Evolutionary conservation across 805 yeast genomes (phyloP), one percentile per base, ranked within the genome.

Genomic region (Lipomyces lipofer): DNA sequence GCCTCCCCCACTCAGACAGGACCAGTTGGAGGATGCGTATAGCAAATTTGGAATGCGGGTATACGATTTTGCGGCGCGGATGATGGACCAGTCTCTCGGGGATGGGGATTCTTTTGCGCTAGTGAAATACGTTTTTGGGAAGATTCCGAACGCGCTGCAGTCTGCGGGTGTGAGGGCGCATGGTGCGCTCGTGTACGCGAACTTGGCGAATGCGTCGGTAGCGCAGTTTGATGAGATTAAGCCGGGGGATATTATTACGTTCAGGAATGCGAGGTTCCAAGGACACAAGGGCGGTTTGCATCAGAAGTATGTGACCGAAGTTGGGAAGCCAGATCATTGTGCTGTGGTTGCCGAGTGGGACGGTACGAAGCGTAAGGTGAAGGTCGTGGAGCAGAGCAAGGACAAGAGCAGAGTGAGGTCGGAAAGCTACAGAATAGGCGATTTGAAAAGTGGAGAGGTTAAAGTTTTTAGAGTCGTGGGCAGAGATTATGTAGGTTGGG

Each of bases 181-280:
- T 67, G 98, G 98, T 36, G 84, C 78, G n/a, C 76, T 79, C 21
- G 76, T 86, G 57, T 90, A 84, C 70, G 73, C 75, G 59, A 86
- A 79, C 62, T 61, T 72, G 63, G 77, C 75, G 55, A 77, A 76
- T 64, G 77, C 81, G 43, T 64, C 74, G 5, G 78, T 82, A 5
- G 71, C 76, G 13, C 82, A 79, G 61, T 64, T 71, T 28, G 89
- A 82, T 51, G 86, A 82, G 38, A 79, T 90, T 51, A 76, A 79
- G 45, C 84, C 95, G 0, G 99, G 99, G 56, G 98, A 94, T 69
- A 76, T 92, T 8, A 70, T 89, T 39, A 86, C 89, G 48, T 79
- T 89, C 58, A 80, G 84, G 64, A 82, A 82, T 52, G 35, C 39
- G 12, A 78, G 78, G 56, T 91, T 92, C 71, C 81, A 79, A 58